Conservation (phyloP, 495 filamentous ascomycete species). For the Aspergillus diversus region DNA sequence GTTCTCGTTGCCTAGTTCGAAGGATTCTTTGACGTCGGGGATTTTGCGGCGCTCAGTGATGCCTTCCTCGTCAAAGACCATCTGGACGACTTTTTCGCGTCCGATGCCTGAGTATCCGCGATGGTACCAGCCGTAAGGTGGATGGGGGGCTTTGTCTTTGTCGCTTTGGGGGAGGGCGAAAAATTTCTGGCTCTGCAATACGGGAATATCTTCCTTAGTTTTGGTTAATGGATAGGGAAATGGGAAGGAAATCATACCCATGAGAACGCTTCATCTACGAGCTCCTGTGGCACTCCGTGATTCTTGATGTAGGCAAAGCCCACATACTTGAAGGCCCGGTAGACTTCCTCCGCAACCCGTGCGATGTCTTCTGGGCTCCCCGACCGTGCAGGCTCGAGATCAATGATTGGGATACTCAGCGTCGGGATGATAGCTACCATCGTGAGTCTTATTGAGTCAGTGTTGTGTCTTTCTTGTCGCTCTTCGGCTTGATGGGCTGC, state of each 20-base stretch:
- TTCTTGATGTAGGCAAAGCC: conserved; percentile 15
- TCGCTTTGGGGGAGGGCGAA: conserved; percentile 8
- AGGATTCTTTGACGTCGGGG: conserved; percentile 14
- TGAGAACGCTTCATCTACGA: conserved; percentile 10
- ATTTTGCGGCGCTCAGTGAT: neutral
- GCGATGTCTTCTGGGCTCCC: neutral
- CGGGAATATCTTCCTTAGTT: neutral
- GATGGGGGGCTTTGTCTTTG: conserved; percentile 11
- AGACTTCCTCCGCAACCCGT: neutral
- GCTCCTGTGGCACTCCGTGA: conserved; percentile 16
- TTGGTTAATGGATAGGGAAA: neutral
- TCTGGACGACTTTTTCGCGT: conserved; percentile 6
- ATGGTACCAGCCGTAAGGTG: conserved; percentile 5
- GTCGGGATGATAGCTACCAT: neutral
- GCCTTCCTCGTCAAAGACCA: conserved; percentile 6
- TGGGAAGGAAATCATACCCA: neutral
- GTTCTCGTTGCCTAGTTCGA: conserved; percentile 7
- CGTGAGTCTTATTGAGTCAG: neutral
- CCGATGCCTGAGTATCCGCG: conserved; percentile 11
- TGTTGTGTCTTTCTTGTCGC: conserved; percentile 1
- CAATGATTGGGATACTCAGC: conserved; percentile 12
- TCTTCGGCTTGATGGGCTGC: neutral
- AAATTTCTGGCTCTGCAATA: neutral
- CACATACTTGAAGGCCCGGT: conserved; percentile 11
- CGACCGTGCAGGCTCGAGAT: conserved; percentile 2